Evolutionary conservation across 2,329 filamentous ascomycete species (phyloP), one percentile per base, ranked within the genome.

Genomic region (Microthyrium microscopicum): DNA sequence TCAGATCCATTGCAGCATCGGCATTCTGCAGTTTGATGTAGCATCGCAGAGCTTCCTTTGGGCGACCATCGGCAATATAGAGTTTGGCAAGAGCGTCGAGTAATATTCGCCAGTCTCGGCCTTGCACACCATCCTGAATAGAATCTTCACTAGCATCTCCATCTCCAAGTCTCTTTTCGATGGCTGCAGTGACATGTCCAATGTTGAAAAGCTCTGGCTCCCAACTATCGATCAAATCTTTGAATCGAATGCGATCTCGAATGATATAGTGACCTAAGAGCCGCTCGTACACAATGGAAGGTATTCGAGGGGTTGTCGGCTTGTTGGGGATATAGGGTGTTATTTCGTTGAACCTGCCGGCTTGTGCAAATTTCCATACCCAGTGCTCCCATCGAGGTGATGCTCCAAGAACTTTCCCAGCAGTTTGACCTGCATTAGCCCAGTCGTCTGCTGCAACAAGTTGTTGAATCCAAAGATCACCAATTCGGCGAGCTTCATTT

Each of bases 21-120:
- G 84, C 85, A 55, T 98, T 83, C 49, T 94, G 84, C 3, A 95
- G 68, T 40, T 71, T 75, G 48, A 98, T 91, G 50, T 91, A 93
- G 53, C 78, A 89, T 47, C 72, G 76, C 28, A 98, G 60, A 2
- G 91, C 87, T 48, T 95, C 84, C 35, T 79, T 69, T 41, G 81
- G 75, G 36, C 80, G 74, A 1, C 82, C 81, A 42, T 76, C 78
- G 6, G 80, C 79, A 36, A 94, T 71, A 48, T 87, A 82, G 12
- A 98, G 62, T 47, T 76, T 83, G 1, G 83, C 87, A 22, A 98
- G 62, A 38, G 79, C 74, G 48, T 85, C 82, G 58, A 84, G 74
- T n/a, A 98, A 68, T 38, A 91, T 79, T 17, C 73, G 72, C 87
- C 87, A 95, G 47, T 95, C 85, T 35, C 77, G 62, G 0, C 77